phyloP scores from a whole-genome alignment of 768 basidiomycete species.

The Termitomyces sp. region DNA sequence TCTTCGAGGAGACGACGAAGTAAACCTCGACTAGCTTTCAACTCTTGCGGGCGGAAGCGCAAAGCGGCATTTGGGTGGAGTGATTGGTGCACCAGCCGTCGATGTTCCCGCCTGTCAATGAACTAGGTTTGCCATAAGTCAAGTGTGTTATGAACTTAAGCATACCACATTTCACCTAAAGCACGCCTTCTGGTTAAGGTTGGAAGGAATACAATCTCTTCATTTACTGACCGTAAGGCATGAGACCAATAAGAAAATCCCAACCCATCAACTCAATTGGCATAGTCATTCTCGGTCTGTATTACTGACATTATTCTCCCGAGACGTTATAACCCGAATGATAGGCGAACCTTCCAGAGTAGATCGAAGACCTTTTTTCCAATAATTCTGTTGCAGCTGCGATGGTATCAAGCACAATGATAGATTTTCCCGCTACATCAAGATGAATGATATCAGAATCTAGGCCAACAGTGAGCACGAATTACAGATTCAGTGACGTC shows the following conservation, averaged over 20 bases:
- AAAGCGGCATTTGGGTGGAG: constrained; percentile 22
- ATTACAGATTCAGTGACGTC: too few species aligned
- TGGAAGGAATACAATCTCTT: not conserved
- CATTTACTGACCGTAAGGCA: not conserved
- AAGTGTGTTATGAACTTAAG: not conserved
- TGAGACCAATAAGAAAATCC: not conserved
- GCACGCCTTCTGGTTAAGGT: not conserved
- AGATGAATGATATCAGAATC: too few species aligned
- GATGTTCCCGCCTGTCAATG: constrained; percentile 18
- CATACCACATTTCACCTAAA: not conserved
- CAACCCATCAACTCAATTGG: too few species aligned
- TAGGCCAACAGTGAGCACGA: too few species aligned
- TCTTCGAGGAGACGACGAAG: too few species aligned
- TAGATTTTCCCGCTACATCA: not conserved
- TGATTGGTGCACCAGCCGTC: constrained; percentile 26
- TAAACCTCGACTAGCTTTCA: too few species aligned
- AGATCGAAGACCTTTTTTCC: not conserved
- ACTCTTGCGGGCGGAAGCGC: too few species aligned
- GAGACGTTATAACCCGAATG: not conserved
- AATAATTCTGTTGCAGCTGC: not conserved
- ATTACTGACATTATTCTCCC: too few species aligned
- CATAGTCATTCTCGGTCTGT: not conserved
- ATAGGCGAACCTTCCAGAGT: not conserved
- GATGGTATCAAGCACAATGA: not conserved
- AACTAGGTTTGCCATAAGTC: not conserved